A percentile compares a stretch with the other conserved stretches of the same genome.
Evolutionary conservation across 306 rosid genomes (phyloP).

Genomic region (Abrus pulchellus): DNA sequence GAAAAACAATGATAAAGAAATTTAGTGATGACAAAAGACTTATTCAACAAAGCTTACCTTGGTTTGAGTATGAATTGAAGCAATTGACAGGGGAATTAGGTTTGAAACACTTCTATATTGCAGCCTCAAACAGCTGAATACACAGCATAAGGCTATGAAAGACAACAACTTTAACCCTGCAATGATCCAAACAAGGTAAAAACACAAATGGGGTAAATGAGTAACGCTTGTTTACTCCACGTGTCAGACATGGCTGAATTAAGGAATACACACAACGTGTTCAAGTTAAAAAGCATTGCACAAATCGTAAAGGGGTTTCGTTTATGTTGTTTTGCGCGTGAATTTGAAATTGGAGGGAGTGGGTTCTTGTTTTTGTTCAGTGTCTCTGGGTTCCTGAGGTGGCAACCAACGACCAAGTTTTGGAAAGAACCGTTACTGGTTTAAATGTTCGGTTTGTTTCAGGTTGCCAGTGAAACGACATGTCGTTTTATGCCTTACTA

Average conservation of each 20-base stretch:
- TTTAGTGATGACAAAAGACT: background rate
- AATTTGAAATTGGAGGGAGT: background rate
- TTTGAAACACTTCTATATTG: background rate
- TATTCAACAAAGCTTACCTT: background rate
- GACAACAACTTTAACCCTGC: background rate
- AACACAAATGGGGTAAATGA: background rate
- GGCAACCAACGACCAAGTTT: background rate
- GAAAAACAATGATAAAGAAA: background rate
- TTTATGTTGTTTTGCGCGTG: background rate
- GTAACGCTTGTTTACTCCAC: conserved; percentile 14
- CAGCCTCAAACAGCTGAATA: background rate
- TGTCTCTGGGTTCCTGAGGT: background rate
- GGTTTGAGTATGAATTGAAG: background rate
- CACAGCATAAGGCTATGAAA: background rate
- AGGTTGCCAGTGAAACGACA: background rate
- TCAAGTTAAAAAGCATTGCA: background rate
- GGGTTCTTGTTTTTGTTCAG: background rate
- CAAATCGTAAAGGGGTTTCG: background rate
- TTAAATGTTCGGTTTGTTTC: background rate
- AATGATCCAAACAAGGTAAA: background rate
- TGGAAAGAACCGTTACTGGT: background rate
- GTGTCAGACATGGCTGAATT: background rate
- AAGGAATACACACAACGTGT: conserved; percentile 19
- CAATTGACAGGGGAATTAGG: background rate
- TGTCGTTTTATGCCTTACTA: too few species aligned